Percentiles rank a stretch among this genome's conserved stretches.
Conservation (phyloP, 2,329 filamentous ascomycete species). For the Orbilia oligospora region DNA sequence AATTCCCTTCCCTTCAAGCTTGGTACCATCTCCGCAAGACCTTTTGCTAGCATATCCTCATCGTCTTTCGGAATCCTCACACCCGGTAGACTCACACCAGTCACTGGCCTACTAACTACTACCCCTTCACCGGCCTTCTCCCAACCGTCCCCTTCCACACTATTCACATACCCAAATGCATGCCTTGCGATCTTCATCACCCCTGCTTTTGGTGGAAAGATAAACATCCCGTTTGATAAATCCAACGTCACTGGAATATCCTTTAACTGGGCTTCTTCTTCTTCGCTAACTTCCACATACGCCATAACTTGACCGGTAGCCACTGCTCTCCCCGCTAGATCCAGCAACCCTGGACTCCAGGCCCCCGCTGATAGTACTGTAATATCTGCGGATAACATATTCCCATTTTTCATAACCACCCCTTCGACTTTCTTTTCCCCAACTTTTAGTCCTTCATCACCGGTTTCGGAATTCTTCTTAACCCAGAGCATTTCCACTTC, state of each 20-base stretch:
- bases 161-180: conserved; percentile 76
- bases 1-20: conserved; percentile 75
- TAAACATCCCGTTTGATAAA: conserved; percentile 75
- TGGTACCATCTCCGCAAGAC: conserved; percentile 75
- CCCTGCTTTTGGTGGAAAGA: conserved; percentile 76
- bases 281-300: conserved; percentile 80
- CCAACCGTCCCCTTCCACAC: conserved; percentile 61
- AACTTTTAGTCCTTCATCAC: conserved; percentile 66
- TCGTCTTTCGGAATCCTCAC: conserved; percentile 74
- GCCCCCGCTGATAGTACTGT: conserved; percentile 87
- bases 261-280: conserved; percentile 77
- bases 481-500: conserved; percentile 68
- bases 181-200: conserved; percentile 80
- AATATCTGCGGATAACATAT: conserved; percentile 75
- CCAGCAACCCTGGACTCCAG: conserved; percentile 84
- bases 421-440: conserved; percentile 73
- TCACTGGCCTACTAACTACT: conserved; percentile 65
- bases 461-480: conserved; percentile 66
- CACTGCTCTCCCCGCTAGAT: conserved; percentile 80
- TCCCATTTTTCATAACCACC: conserved; percentile 72
- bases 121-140: conserved; percentile 6
- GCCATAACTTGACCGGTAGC: conserved; percentile 86
- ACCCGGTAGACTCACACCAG: conserved; percentile 70
- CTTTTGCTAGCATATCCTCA: conserved; percentile 74
- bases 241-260: conserved; percentile 81